These are phyloP conservation scores for Pythium guiyangense DNA, from an alignment of 352 stramenopile species.

Conservation along the genomic window DNA sequence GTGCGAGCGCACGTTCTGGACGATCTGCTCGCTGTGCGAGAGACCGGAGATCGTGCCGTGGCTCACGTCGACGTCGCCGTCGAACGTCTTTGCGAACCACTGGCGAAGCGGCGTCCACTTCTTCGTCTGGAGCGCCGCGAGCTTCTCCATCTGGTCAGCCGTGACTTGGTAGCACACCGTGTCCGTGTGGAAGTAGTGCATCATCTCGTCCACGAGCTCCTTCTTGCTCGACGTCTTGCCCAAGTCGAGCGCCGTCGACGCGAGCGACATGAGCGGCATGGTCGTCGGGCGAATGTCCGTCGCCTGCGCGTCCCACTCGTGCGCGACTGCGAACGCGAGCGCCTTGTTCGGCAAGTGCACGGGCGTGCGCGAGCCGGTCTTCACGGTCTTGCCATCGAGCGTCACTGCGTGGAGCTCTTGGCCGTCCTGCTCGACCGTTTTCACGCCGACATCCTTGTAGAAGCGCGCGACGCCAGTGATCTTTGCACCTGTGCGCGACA, in stretches of 20 bases:
- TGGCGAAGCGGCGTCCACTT: slow-evolving; percentile 83
- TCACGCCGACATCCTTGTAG: slow-evolving; percentile 77
- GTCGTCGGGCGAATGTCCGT: slow-evolving; percentile 69
- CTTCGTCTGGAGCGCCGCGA: slow-evolving; percentile 76
- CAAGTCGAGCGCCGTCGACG: slow-evolving; percentile 75
- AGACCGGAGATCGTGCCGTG: slow-evolving; percentile 71
- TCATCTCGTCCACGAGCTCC: slow-evolving; percentile 73
- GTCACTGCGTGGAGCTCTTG: slow-evolving; percentile 54
- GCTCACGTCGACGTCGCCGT: slow-evolving; percentile 77
- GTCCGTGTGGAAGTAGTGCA: slow-evolving; percentile 86
- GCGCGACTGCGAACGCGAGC: slow-evolving; percentile 67
- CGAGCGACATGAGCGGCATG: slow-evolving; percentile 88
- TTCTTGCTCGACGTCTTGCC: slow-evolving; percentile 41
- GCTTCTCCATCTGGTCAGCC: slow-evolving; percentile 75
- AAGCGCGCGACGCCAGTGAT: slow-evolving; percentile 79
- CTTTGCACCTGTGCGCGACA: slow-evolving; percentile 41
- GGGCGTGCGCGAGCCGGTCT: slow-evolving; percentile 59
- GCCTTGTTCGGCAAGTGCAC: slow-evolving; percentile 58
- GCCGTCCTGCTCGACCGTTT: slow-evolving; percentile 32
- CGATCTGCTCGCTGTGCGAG: slow-evolving; percentile 51
- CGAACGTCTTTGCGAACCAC: slow-evolving; percentile 74
- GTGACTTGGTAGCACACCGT: slow-evolving; percentile 88
- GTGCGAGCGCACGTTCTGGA: slow-evolving; percentile 54
- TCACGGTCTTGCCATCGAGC: slow-evolving; percentile 79
- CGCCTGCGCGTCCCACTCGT: slow-evolving; percentile 83